Conservation (phyloP, 257 asterid genomes). For the Striga asiatica region DNA sequence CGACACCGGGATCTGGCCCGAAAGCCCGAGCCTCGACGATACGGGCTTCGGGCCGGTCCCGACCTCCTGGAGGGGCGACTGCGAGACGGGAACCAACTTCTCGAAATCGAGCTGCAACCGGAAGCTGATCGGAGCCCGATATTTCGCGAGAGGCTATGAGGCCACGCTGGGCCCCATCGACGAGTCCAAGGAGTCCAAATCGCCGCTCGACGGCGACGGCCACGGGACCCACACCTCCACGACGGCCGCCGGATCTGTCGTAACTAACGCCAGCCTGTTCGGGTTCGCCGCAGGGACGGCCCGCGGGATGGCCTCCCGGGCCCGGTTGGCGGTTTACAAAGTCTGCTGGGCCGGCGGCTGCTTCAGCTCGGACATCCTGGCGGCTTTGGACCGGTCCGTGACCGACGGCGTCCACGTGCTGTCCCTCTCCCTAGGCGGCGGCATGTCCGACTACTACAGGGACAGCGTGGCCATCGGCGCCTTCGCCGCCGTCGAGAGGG, state of each 20-base stretch:
- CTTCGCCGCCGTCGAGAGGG: constrained; percentile 67
- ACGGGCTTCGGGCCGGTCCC: constrained; percentile 62
- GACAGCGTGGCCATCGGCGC: constrained; percentile 57
- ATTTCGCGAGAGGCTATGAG: constrained; percentile 61
- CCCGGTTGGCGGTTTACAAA: constrained; percentile 67
- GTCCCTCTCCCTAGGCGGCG: constrained; percentile 76
- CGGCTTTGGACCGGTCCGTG: constrained; percentile 77
- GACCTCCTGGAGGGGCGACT: constrained; percentile 61
- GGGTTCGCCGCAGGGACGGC: constrained; percentile 80
- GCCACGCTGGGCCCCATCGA: constrained; percentile 68
- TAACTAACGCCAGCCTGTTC: constrained; percentile 54
- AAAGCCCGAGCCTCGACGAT: constrained; percentile 72
- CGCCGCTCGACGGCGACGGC: constrained; percentile 86
- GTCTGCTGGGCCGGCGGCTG: constrained; percentile 93
- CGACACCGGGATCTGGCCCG: constrained; percentile 96
- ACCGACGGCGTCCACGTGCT: constrained; percentile 60
- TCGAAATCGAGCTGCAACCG: constrained; percentile 42
- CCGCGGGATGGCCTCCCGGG: constrained; percentile 84
- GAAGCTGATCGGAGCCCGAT: constrained; percentile 75
- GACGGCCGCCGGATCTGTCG: constrained; percentile 70
- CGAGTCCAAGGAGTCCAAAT: constrained; percentile 56
- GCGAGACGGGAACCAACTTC: constrained; percentile 66
- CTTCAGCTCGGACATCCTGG: constrained; percentile 73
- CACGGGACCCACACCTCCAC: constrained; percentile 92
- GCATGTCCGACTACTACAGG: constrained; percentile 42